Evolutionary conservation across 768 basidiomycete species (phyloP), one percentile per base, ranked within the genome.

Genomic region (Dendrothele bispora): DNA sequence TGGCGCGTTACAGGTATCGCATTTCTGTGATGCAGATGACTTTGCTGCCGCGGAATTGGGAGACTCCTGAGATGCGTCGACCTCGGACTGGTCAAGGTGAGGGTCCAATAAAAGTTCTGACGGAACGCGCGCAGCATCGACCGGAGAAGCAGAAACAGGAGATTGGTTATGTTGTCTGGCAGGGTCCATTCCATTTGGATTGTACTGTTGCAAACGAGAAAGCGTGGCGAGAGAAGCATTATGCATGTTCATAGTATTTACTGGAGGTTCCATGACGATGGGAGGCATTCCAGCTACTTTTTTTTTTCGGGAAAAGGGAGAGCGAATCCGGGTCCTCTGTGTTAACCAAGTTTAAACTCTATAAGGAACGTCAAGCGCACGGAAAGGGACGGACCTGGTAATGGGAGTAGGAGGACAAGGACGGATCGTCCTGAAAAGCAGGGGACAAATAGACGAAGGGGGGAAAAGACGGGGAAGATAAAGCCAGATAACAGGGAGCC

Each of bases 1-100:
- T 5, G 76, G 71, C n/a, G 86, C 85, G 15, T 82, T 83, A 67
- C 91, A 90, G 65, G 88, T 88, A 30, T 81, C 74, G 63, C 88
- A 90, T 26, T 77, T 73, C 26, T 76, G 68, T 38, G 73, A 72
- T 39, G 70, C 57, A 50, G 77, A 36, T 12, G 38, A 21, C 12
- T 18, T 14, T 20, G 38, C 39, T n/a, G 17, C 36, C 12, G 46
- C 59, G 42, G 32, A 54, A 49, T 11, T 56, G 46, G 32, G 52
- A 53, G 34, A 57, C 55, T 50, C 57, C 53, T 44, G 53, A 49
- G 39, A 50, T 51, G 43, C 56, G 56, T 30, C 52, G 48, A 36
- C 59, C 49, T 20, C 57, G 52, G 29, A 58, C 46, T 4, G 51
- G 28, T 11, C 17, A 20, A 5, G 45, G 14, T 15, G 41, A 43